Base-by-base conservation (phyloP, 2,329 filamentous ascomycete species). In the Alternaria atra region DNA sequence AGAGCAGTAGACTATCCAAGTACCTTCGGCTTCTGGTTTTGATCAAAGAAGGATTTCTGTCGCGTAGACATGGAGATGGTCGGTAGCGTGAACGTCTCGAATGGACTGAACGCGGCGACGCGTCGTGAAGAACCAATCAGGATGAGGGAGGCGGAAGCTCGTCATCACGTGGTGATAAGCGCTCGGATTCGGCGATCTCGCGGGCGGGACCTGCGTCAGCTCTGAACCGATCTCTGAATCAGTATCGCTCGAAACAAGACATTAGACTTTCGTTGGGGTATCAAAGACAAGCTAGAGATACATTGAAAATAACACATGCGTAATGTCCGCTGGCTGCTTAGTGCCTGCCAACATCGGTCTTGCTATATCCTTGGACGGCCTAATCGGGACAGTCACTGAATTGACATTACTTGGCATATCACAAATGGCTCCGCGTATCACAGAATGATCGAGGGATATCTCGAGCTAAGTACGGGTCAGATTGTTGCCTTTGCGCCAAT, bases 21-120 rank as follows among this genome's bases (percentile, higher is more conserved):
- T 70, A 82, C 81, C 74, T 82, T 81, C 35, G 67, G 68, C 60
- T 73, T 79, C 61, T 76, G 75, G 52, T 82, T 73, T 69, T 84
- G 80, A 60, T 85, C 82, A 70, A 84, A 84, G 76, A 85, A 85
- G 62, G 82, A 83, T 71, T 80, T 83, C 64, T 84, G 84, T 63
- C 80, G 80, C 54, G 77, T 79, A 60, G 81, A 78, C 81, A 83
- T 83, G 59, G 66, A 65, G 72, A 67, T 61, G 58, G 55, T 60
- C 50, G 59, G 63, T 27, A 44, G 54, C 44, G 52, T 55, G 25
- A 30, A 40, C 47, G 55, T 52, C 35, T 46, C 17, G 42, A 37
- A 52, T 55, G 47, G 52, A 46, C 40, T 59, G 55, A 25, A 61
- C 63, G 63, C 67, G 61, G 53, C 40, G 52, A 69, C 62, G 68